These are phyloP conservation scores for Coelastrella sp. DNA, from an alignment of 139 green algal genomes.

Conservation along the genomic window DNA sequence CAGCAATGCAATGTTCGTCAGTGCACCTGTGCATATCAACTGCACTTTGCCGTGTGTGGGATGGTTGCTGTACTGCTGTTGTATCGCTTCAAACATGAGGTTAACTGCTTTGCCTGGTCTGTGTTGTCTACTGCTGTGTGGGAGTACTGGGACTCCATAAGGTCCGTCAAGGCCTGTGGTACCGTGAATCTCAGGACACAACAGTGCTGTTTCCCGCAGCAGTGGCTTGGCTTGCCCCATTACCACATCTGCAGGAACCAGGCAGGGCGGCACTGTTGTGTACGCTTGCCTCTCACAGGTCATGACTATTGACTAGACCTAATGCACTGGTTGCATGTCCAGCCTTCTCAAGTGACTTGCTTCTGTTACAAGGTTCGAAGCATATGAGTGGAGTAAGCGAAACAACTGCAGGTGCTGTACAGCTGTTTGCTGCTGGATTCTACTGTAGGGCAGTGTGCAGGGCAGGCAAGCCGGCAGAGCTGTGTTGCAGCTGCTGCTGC, in stretches of 20 bases:
- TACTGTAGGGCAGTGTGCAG: too few species aligned
- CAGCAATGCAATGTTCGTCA: conserved; percentile 95
- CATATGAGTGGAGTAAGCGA: too few species aligned
- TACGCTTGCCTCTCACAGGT: too few species aligned
- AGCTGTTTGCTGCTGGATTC: too few species aligned
- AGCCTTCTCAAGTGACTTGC: too few species aligned
- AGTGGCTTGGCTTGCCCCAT: conserved; percentile 80
- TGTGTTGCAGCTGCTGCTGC: neutral
- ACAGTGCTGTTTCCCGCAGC: conserved; percentile 65
- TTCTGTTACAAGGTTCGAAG: too few species aligned
- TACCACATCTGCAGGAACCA: conserved; percentile 71
- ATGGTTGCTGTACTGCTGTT: conserved; percentile 37
- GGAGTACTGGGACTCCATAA: conserved; percentile 60
- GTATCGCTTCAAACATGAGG: conserved; percentile 80
- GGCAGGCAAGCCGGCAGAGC: neutral
- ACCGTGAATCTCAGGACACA: conserved; percentile 96
- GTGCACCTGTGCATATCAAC: conserved; percentile 87
- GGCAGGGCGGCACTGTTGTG: neutral
- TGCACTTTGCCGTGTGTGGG: conserved; percentile 22
- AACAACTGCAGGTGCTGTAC: too few species aligned
- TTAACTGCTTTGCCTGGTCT: conserved; percentile 71
- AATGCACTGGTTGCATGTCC: too few species aligned
- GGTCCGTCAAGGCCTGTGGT: conserved; percentile 62
- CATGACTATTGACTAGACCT: too few species aligned
- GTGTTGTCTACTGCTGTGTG: conserved; percentile 43